A percentile compares a stretch with the other conserved stretches of the same genome.
Conservation (phyloP, 2,329 filamentous ascomycete species). For the Aspergillus calidoustus region DNA sequence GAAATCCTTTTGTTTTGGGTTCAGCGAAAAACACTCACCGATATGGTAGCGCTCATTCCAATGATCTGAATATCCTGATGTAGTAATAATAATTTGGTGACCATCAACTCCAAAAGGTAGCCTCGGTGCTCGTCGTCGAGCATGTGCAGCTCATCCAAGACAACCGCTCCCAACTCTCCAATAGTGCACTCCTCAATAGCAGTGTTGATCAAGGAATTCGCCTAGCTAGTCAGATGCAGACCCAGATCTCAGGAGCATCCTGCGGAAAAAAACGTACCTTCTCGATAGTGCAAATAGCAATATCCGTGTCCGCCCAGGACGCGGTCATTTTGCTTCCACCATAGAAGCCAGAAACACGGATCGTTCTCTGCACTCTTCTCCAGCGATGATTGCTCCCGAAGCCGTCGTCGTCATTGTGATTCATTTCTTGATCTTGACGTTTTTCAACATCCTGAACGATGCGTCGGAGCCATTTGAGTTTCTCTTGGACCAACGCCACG, state of each 20-base stretch:
- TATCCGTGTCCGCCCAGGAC: conserved; percentile 75
- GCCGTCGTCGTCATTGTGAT: conserved; percentile 41
- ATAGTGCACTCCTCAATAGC: conserved; percentile 74
- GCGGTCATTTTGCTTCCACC: conserved; percentile 71
- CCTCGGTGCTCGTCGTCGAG: conserved; percentile 76
- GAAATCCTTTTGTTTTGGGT: no score
- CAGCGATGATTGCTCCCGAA: conserved; percentile 53
- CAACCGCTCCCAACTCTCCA: conserved; percentile 66
- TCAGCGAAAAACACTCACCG: conserved; percentile 52
- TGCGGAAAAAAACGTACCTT: conserved; percentile 56
- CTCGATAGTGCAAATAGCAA: conserved; percentile 79
- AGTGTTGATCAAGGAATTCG: conserved; percentile 73
- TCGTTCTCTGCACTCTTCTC: conserved; percentile 60
- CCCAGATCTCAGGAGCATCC: background rate
- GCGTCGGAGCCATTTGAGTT: conserved; percentile 72
- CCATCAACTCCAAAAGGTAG: conserved; percentile 75
- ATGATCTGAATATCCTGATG: conserved; percentile 71
- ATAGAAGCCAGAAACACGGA: conserved; percentile 74
- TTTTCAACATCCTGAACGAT: conserved; percentile 65
- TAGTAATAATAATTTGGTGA: conserved; percentile 72
- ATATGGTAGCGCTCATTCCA: conserved; percentile 80
- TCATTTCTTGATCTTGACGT: conserved; percentile 34
- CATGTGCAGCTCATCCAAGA: conserved; percentile 83
- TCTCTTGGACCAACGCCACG: conserved; percentile 79
- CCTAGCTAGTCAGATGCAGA: conserved; percentile 51